Conservation (phyloP, 139 green algal genomes). For the Picochlorum sp. region DNA sequence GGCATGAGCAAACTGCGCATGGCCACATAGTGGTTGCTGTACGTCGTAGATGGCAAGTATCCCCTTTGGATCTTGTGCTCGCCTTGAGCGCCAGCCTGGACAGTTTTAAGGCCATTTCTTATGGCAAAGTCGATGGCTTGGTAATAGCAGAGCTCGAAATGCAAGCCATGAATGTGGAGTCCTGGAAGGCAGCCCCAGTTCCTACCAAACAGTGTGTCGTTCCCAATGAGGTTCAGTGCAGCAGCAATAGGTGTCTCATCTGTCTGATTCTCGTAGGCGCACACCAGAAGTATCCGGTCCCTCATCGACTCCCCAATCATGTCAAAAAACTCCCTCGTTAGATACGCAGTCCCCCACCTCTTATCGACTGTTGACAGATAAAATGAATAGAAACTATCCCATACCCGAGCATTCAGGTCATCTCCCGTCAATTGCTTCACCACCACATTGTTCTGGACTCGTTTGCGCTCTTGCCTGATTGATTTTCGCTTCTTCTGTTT, state of each 20-base stretch:
- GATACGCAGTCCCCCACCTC: constrained; percentile 79
- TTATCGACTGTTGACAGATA: constrained; percentile 64
- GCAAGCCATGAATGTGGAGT: constrained; percentile 51
- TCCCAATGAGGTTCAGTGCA: constrained; percentile 83
- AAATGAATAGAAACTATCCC: constrained; percentile 78
- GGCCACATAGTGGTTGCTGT: constrained; percentile 68
- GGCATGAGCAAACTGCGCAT: constrained; percentile 20
- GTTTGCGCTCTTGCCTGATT: constrained; percentile 87
- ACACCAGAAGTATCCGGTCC: constrained; percentile 70
- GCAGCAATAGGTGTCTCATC: constrained; percentile 51
- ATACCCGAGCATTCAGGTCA: constrained; percentile 44
- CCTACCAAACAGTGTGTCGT: constrained; percentile 71
- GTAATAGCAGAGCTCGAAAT: constrained; percentile 96
- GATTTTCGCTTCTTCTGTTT: constrained; percentile 79
- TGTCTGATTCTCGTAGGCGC: constrained; percentile 46
- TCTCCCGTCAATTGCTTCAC: constrained; percentile 51
- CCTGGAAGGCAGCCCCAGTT: constrained; percentile 78
- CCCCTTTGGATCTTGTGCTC: constrained; percentile 89
- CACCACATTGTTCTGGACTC: constrained; percentile 34
- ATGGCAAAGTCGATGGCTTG: constrained; percentile 42
- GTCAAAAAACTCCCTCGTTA: constrained; percentile 84
- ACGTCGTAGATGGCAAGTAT: constrained; percentile 76
- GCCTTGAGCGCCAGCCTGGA: constrained; percentile 88
- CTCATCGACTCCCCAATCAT: constrained; percentile 54
- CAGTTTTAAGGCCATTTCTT: constrained; percentile 35